These are phyloP conservation scores for Tolypocladium album DNA, from an alignment of 2,329 filamentous ascomycete species.

Conservation along the genomic window DNA sequence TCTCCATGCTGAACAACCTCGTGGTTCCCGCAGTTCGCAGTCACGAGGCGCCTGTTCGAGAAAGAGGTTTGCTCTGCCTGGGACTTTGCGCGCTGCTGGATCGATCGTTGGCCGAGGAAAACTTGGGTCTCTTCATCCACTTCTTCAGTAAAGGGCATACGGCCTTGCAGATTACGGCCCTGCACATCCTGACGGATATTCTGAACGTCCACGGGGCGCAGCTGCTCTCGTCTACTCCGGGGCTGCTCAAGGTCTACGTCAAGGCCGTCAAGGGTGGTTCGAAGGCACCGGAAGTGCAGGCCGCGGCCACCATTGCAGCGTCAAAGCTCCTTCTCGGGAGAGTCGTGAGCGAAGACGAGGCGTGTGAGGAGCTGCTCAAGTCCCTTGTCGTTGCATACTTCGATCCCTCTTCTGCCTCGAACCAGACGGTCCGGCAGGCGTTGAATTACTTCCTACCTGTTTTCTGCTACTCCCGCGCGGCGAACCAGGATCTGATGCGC, in stretches of 20 bases:
- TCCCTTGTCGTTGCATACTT: slow-evolving; percentile 82
- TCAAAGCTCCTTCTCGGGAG: slow-evolving; percentile 79
- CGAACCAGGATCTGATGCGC: slow-evolving; percentile 77
- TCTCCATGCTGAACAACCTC: slow-evolving; percentile 95
- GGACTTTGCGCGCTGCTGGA: slow-evolving; percentile 88
- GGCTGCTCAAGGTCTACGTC: slow-evolving; percentile 75
- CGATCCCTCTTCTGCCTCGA: slow-evolving; percentile 68
- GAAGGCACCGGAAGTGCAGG: slow-evolving; percentile 63
- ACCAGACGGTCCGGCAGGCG: slow-evolving; percentile 75
- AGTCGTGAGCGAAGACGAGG: slow-evolving; percentile 60
- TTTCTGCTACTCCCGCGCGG: slow-evolving; percentile 75
- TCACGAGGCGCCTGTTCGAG: slow-evolving; percentile 84
- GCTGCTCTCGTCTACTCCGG: slow-evolving; percentile 55
- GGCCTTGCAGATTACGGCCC: slow-evolving; percentile 74
- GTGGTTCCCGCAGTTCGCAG: slow-evolving; percentile 91
- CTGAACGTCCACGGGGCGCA: slow-evolving; percentile 79
- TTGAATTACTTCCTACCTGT: slow-evolving; percentile 92
- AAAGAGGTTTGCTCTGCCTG: slow-evolving; percentile 79
- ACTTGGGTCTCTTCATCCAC: slow-evolving; percentile 85
- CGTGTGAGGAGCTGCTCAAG: slow-evolving; percentile 66
- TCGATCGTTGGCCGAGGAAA: slow-evolving; percentile 83
- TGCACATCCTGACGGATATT: slow-evolving; percentile 90
- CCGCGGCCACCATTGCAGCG: slow-evolving; percentile 68
- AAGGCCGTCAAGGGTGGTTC: slow-evolving; percentile 66
- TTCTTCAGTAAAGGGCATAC: slow-evolving; percentile 93